A percentile compares a stretch with the other conserved stretches of the same genome.
phyloP scores from a whole-genome alignment of 495 filamentous ascomycete genomes.

The Hypoxylon fragiforme region DNA sequence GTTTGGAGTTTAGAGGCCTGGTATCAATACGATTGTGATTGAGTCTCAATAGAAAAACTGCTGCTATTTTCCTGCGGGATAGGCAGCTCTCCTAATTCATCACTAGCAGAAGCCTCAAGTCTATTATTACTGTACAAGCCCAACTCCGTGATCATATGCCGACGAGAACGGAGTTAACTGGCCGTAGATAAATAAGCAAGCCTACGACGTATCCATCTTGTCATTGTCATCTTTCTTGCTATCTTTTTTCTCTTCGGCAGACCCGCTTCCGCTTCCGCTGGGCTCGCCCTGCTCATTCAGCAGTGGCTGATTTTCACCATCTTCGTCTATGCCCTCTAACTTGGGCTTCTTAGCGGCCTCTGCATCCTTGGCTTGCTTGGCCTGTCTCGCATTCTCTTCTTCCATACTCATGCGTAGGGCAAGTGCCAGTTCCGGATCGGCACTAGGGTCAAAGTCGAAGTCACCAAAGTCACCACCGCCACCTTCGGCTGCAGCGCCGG shows the following conservation, averaged over 20 bases:
- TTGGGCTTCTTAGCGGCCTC: conserved; percentile 67
- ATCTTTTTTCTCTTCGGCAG: conserved; percentile 55
- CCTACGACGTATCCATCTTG: conserved; percentile 85
- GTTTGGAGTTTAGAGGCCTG: conserved; percentile 32
- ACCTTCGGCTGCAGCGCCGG: conserved; percentile 51
- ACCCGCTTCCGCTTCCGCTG: conserved; percentile 64
- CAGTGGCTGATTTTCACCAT: conserved; percentile 67
- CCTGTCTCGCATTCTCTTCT: conserved; percentile 91
- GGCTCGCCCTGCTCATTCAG: conserved; percentile 69
- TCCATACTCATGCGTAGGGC: conserved; percentile 98
- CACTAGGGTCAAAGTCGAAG: conserved; percentile 76
- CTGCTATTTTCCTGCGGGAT: conserved; percentile 7
- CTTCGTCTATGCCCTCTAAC: conserved; percentile 84
- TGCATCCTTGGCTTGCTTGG: conserved; percentile 76
- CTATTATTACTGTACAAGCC: conserved; percentile 37
- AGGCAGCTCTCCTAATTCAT: conserved; percentile 13
- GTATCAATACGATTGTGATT: conserved; percentile 2
- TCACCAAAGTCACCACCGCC: conserved; percentile 63
- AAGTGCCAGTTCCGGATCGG: conserved; percentile 90
- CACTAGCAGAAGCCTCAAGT: conserved; percentile 12
- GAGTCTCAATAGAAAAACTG: conserved; percentile 9
- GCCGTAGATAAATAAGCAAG: not conserved
- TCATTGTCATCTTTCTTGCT: conserved; percentile 71
- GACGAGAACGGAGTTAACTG: conserved; percentile 7
- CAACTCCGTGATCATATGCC: conserved; percentile 29